These are phyloP conservation scores for Calcarisporium arbuscula DNA, from an alignment of 2,329 filamentous ascomycete species.

Conservation along the genomic window DNA sequence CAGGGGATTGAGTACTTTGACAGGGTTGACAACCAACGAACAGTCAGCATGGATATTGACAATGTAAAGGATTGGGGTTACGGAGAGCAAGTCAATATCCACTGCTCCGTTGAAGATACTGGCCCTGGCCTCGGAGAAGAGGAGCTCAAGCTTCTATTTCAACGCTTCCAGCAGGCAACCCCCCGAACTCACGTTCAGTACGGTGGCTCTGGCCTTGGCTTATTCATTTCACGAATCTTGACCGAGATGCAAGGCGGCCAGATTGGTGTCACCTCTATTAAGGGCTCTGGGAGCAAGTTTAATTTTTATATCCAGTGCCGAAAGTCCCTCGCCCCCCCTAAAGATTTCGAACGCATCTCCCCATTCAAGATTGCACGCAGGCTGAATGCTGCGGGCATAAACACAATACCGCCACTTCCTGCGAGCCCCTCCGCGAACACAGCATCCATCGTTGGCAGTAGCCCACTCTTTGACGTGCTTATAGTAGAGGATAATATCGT, in stretches of 20 bases:
- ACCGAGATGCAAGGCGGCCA: constrained; percentile 73
- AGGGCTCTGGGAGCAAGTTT: constrained; percentile 66
- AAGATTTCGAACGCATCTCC: constrained; percentile 29
- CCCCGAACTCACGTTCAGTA: constrained; percentile 67
- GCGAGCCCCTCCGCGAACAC: constrained; percentile 11
- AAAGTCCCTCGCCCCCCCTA: constrained; percentile 39
- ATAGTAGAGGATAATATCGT: constrained; percentile 65
- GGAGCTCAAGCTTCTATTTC: constrained; percentile 61
- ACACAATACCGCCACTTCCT: constrained; percentile 12
- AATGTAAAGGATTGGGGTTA: constrained; percentile 61
- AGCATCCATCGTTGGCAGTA: constrained; percentile 9
- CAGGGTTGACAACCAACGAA: constrained; percentile 31
- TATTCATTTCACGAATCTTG: constrained; percentile 72
- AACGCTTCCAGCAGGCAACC: constrained; percentile 62
- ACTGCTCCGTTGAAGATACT: constrained; percentile 67
- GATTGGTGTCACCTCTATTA: constrained; percentile 63
- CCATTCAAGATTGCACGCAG: constrained; percentile 29
- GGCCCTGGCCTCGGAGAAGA: constrained; percentile 60
- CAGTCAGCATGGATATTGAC: constrained; percentile 33
- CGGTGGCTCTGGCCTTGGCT: constrained; percentile 61
- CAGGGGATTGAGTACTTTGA: constrained; percentile 42
- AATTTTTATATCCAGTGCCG: constrained; percentile 69
- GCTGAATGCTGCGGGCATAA: constrained; percentile 13
- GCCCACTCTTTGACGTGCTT: constrained; percentile 45
- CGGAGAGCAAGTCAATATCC: constrained; percentile 65